These are phyloP conservation scores for Suillus cothurnatus DNA, from an alignment of 768 basidiomycete genomes.

Conservation along the genomic window DNA sequence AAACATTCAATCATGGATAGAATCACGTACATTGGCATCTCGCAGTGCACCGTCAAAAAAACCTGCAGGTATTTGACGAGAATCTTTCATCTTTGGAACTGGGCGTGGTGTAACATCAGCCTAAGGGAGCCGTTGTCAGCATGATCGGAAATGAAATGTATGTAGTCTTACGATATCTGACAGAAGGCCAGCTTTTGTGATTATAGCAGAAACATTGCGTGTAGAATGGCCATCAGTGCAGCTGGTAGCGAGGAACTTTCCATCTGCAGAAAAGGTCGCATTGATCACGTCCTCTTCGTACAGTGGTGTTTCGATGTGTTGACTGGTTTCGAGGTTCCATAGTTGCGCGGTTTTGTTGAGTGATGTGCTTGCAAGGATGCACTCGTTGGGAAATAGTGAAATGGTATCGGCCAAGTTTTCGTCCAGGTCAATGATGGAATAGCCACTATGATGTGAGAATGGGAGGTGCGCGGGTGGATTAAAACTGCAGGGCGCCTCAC, in stretches of 20 bases:
- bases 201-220: neutral
- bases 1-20: neutral
- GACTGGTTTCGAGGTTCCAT: neutral
- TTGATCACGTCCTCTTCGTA: neutral
- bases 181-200: neutral
- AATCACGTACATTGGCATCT: neutral
- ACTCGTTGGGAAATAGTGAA: neutral
- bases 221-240: neutral
- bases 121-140: neutral
- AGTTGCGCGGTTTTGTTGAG: neutral
- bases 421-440: neutral
- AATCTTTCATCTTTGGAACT: neutral
- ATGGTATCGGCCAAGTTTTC: neutral
- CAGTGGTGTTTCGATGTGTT: neutral
- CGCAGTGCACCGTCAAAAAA: neutral
- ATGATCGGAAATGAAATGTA: neutral
- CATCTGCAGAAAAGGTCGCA: neutral
- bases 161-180: neutral
- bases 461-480: too few species aligned
- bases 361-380: neutral
- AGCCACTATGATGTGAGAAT: too few species aligned
- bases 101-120: neutral
- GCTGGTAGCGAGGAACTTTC: neutral
- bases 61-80: neutral
- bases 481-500: too few species aligned